These are phyloP conservation scores for Pyrenopolyporus hunteri DNA, from an alignment of 495 filamentous ascomycete genomes.

Conservation along the genomic window DNA sequence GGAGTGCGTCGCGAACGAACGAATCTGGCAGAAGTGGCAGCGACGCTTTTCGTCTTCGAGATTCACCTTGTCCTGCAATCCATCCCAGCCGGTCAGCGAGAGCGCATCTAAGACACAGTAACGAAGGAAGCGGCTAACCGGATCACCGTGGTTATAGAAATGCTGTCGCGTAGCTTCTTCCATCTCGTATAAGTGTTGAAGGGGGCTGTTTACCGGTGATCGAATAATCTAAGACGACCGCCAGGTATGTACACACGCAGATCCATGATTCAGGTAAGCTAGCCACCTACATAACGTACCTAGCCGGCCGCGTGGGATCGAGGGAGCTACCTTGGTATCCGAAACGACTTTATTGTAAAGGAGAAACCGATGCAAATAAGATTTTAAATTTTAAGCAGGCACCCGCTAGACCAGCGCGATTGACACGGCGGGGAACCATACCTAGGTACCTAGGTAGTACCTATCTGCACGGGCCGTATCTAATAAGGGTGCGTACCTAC, in stretches of 20 bases:
- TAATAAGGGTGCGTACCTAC: not conserved
- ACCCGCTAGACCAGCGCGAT: not conserved
- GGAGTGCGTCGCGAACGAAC: slow-evolving; percentile 49
- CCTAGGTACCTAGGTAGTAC: too few relatives aligned
- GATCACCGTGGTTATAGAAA: slow-evolving; percentile 50
- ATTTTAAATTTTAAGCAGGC: too few relatives aligned
- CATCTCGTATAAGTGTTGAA: slow-evolving; percentile 36
- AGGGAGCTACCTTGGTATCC: not conserved
- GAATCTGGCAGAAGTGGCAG: slow-evolving; percentile 61
- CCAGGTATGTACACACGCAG: too few relatives aligned
- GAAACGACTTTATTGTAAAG: too few relatives aligned
- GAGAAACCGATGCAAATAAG: too few relatives aligned
- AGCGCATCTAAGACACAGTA: not conserved
- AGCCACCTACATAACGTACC: too few relatives aligned
- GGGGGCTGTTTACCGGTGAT: slow-evolving; percentile 9
- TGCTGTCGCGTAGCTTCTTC: slow-evolving; percentile 46
- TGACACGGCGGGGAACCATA: too few relatives aligned
- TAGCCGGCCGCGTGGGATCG: not conserved
- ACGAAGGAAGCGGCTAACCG: slow-evolving; percentile 34
- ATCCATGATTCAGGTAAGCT: slow-evolving; percentile 27
- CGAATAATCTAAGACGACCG: not conserved
- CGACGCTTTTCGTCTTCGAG: slow-evolving; percentile 37
- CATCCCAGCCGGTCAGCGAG: not conserved
- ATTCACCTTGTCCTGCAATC: slow-evolving; percentile 12
- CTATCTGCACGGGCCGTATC: too few relatives aligned